Evolutionary conservation across 495 filamentous ascomycete genomes (phyloP).

Genomic region (Collariella sp.): DNA sequence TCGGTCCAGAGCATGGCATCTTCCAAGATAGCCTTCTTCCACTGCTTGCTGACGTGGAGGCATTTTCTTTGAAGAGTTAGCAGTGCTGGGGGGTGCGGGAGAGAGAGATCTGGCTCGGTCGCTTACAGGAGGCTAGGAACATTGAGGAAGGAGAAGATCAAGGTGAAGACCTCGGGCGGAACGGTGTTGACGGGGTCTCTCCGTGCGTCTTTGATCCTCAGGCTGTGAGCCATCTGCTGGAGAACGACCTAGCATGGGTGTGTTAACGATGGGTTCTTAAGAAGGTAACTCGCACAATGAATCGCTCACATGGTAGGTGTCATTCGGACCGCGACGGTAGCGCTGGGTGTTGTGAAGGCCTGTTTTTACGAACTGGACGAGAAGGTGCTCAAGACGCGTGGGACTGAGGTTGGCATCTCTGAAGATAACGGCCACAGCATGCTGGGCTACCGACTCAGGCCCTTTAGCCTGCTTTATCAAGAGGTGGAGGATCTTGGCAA

Average conservation of each 20-base stretch:
- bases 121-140: slow-evolving; percentile 14
- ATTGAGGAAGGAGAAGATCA: slow-evolving; percentile 18
- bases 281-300: neutral
- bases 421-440: slow-evolving; percentile 8
- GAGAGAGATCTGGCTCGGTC: neutral
- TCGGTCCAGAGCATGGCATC: slow-evolving; percentile 18
- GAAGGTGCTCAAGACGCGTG: slow-evolving; percentile 2
- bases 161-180: slow-evolving; percentile 16
- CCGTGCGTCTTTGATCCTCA: slow-evolving; percentile 8
- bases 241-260: slow-evolving; percentile 11
- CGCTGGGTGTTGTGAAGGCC: slow-evolving; percentile 11
- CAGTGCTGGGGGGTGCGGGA: neutral
- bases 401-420: slow-evolving; percentile 1
- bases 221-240: slow-evolving; percentile 15
- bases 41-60: slow-evolving; percentile 19
- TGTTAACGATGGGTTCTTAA: neutral
- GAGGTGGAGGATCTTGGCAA: slow-evolving; percentile 15
- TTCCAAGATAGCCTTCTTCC: slow-evolving; percentile 8
- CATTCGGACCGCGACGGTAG: slow-evolving; percentile 5
- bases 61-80: slow-evolving; percentile 7
- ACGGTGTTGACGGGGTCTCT: slow-evolving; percentile 20
- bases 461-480: slow-evolving; percentile 4
- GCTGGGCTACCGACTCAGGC: neutral
- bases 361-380: slow-evolving; percentile 10
- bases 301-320: slow-evolving; percentile 11